phyloP scores from a whole-genome alignment of 2,329 filamentous ascomycete species.

The Coniella vitis region DNA sequence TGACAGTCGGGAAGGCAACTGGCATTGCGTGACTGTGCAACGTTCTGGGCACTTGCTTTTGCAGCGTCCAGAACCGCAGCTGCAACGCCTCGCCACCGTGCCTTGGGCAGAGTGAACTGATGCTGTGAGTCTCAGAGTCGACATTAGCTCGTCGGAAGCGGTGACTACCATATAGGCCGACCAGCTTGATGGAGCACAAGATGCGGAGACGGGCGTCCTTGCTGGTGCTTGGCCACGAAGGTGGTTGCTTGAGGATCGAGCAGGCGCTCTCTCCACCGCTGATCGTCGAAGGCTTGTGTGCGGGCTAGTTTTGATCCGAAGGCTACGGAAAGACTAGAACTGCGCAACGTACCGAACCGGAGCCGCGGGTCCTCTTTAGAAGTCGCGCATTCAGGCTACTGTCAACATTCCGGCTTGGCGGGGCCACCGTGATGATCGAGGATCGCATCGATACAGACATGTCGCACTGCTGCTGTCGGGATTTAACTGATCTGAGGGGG shows the following conservation, averaged over 20 bases:
- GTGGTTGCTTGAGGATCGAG: constrained; percentile 28
- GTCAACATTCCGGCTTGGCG: no score
- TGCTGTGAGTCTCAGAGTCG: constrained; percentile 10
- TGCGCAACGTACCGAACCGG: constrained; percentile 4
- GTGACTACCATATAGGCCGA: constrained; percentile 27
- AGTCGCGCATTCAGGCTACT: no score
- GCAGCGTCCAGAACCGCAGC: constrained; percentile 25
- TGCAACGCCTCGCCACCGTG: constrained; percentile 29
- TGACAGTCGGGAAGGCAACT: constrained; percentile 15
- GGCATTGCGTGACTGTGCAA: constrained; percentile 19
- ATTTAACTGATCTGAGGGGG: constrained; percentile 22
- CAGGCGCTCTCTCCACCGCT: constrained; percentile 30
- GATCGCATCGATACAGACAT: no score
- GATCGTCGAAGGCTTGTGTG: constrained; percentile 28
- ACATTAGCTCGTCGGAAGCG: constrained; percentile 16
- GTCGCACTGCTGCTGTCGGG: no score
- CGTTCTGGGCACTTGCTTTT: constrained; percentile 20
- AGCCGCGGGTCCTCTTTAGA: not conserved
- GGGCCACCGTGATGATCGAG: no score
- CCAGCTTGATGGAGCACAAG: constrained; percentile 26
- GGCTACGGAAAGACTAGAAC: constrained; percentile 22
- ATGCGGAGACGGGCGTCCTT: constrained; percentile 18
- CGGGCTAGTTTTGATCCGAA: constrained; percentile 32
- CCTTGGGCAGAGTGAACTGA: constrained; percentile 29
- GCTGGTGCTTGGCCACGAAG: constrained; percentile 24